Evolutionary conservation across 1,284 basidiomycete species (phyloP).

Genomic region (Trichosporon ovoides): DNA sequence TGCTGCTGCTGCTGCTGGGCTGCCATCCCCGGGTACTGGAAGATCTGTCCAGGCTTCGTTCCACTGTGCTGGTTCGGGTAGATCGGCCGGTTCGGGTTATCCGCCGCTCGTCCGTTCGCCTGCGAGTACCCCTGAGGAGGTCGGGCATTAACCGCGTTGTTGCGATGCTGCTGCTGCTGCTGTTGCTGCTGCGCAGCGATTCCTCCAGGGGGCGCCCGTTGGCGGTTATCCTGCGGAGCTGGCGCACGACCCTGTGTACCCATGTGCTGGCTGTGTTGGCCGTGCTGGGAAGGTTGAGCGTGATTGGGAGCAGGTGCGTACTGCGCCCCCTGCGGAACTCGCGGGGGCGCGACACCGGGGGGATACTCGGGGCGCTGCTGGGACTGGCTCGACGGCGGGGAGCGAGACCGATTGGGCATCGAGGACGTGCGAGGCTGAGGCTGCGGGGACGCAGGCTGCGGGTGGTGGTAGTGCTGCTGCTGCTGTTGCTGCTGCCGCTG

Average conservation of each 20-base stretch:
- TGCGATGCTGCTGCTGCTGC: constrained; percentile 8
- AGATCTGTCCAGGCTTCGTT: constrained; percentile 48
- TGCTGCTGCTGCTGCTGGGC: constrained; percentile 9
- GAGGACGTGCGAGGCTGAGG: constrained; percentile 15
- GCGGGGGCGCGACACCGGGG: constrained; percentile 16
- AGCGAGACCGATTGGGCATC: constrained; percentile 13
- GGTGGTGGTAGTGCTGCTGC: constrained; percentile 8
- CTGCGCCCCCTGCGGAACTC: neutral
- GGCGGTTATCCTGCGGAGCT: neutral
- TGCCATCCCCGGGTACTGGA: constrained; percentile 37
- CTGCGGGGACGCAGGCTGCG: constrained; percentile 7
- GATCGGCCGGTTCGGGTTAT: constrained; percentile 11
- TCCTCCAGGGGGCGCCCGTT: constrained; percentile 7
- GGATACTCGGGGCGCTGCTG: constrained; percentile 17
- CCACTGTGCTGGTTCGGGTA: constrained; percentile 16
- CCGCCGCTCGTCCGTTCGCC: constrained; percentile 7
- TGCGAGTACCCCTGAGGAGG: constrained; percentile 8
- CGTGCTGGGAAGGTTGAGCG: constrained; percentile 4
- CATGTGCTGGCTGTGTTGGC: constrained; percentile 4
- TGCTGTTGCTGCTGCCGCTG: neutral
- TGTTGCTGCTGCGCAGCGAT: constrained; percentile 12
- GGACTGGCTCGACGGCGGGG: constrained; percentile 16
- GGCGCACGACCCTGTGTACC: constrained; percentile 1
- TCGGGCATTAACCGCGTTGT: neutral
- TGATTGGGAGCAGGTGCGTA: neutral